A percentile compares a stretch with the other conserved stretches of the same genome.
Conservation (phyloP, 306 rosid genomes). For the Prinsepia uniflora region DNA sequence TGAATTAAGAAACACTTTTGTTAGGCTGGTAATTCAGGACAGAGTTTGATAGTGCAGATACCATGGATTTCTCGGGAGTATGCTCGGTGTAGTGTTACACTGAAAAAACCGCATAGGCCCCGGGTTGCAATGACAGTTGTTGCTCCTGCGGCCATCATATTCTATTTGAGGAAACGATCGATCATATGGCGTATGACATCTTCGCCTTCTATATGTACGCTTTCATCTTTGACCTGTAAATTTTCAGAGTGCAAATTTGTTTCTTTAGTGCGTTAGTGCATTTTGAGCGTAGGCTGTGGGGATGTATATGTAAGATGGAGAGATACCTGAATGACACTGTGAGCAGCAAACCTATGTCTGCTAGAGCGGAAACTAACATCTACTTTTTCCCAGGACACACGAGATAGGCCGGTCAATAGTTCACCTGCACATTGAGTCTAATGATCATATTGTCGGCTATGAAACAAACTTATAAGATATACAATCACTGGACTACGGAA, state of each 20-base stretch:
- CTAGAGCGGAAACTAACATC: constrained; percentile 89
- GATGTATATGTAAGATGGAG: not conserved
- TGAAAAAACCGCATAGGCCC: constrained; percentile 11
- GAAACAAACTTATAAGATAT: not conserved
- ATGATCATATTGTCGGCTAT: constrained; percentile 15
- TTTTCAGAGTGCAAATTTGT: not conserved
- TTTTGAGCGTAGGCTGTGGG: not conserved
- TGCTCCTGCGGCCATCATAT: not conserved
- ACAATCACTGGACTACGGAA: not conserved
- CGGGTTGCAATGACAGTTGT: not conserved
- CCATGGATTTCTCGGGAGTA: not conserved
- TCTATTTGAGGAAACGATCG: constrained; percentile 65
- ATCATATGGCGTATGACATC: constrained; percentile 90
- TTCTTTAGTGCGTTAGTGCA: not conserved
- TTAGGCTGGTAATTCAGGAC: not conserved
- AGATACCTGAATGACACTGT: constrained; percentile 87
- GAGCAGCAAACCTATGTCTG: constrained; percentile 83
- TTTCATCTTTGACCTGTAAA: constrained; percentile 74
- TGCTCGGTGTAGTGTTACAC: constrained; percentile 3
- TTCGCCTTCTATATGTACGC: constrained; percentile 77
- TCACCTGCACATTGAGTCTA: constrained; percentile 57
- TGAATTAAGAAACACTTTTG: not conserved
- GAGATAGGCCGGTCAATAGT: constrained; percentile 75
- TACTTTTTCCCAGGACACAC: constrained; percentile 87
- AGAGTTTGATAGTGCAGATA: not conserved